Base-by-base conservation (phyloP, 2,329 filamentous ascomycete species). In the Claviceps sp. region DNA sequence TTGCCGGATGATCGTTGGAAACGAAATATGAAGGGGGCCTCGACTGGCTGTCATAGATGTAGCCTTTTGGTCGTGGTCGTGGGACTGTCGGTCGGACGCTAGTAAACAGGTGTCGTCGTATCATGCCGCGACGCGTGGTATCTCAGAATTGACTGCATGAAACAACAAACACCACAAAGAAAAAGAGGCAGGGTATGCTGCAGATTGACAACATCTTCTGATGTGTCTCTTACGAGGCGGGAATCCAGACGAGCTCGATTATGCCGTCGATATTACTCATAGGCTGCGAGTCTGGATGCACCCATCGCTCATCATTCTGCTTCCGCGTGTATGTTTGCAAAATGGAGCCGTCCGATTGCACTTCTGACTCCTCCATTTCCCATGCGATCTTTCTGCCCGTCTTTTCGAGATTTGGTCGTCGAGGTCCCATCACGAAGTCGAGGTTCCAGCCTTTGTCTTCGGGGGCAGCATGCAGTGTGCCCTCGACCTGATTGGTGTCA, bases 161-260 rank as follows among this genome's bases (percentile, higher is more conserved):
- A 39, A 39, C 14, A 39, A 9, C 16, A n/a, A 5, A 1, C 20
- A 23, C 22, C 13, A 20, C 20, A 17, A n/a, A 45, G 43, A n/a
- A 29, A 29, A 29, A 16, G 42, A 14, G 5, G 14, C 42, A n/a
- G 16, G 4, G 9, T 14, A 22, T 42, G n/a, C 20, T 22, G 6
- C 40, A 42, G 17, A 22, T 13, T 42, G 40, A 20, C 40, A 22
- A 43, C 20, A 22, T 16, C 42, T 23, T 34, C 6, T 17, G 14
- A 34, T 11, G 29, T 34, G 1, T 34, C 9, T 34, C 20, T 52
- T 50, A 61, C n/a, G 58, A 57, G 14, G 48, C 42, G 13, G 75
- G 71, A 42, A 78, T 66, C 77, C 77, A 80, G 50, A 80, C 70
- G 52, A 80, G 65, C 65, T 80, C 77, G 45, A 80, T 68, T 36